Conservation (phyloP, 2,329 filamentous ascomycete species). For the Fusarium scirpi region DNA sequence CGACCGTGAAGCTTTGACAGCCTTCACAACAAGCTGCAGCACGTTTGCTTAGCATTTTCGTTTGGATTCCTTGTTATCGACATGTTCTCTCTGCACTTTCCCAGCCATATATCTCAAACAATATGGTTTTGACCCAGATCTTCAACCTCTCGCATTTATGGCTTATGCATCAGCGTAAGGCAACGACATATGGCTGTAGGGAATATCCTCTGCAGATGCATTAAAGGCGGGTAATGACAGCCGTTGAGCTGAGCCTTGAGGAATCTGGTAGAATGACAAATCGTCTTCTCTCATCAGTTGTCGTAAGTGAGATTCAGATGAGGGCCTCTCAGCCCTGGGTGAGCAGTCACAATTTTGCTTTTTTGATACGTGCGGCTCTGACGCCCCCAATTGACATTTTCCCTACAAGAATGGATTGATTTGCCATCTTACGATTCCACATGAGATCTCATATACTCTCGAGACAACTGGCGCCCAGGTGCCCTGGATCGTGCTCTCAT, state of each 20-base stretch:
- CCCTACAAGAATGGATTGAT: background rate
- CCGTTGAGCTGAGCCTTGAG: background rate
- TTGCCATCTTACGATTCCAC: background rate
- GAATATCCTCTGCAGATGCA: background rate
- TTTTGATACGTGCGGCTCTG: background rate
- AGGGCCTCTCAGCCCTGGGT: background rate
- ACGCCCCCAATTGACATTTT: background rate
- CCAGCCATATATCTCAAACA: background rate
- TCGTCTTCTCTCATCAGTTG: constrained; percentile 4
- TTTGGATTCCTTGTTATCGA: background rate
- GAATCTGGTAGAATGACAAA: background rate
- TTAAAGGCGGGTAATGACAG: background rate
- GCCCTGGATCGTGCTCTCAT: no score
- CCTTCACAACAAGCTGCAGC: background rate
- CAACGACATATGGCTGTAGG: background rate
- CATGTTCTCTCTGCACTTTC: background rate
- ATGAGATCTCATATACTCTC: background rate
- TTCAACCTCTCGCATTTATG: background rate
- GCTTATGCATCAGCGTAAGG: background rate
- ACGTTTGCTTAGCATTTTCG: background rate
- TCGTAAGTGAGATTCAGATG: background rate
- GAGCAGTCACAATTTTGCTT: constrained; percentile 3
- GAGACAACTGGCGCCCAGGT: background rate
- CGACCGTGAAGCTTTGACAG: background rate
- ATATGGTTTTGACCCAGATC: background rate